Percentiles rank a stretch among this genome's conserved stretches.
Evolutionary conservation across 345 rosid genomes (phyloP).

Genomic region (Streptanthus diversifolius): DNA sequence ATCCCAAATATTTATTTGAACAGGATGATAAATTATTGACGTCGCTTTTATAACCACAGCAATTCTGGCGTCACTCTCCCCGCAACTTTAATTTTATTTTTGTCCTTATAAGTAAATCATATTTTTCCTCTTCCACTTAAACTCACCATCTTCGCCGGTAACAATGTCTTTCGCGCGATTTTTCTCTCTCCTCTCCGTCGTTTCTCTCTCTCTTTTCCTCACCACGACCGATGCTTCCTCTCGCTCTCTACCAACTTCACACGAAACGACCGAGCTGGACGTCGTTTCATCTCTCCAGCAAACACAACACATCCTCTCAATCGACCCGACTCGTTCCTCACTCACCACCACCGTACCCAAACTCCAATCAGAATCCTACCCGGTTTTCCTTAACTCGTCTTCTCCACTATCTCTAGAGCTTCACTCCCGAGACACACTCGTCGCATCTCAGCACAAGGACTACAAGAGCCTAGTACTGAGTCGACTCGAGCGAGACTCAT

Average conservation of each 20-base stretch:
- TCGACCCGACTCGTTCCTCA: constrained; percentile 40
- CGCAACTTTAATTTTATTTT: neutral
- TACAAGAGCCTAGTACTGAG: constrained; percentile 54
- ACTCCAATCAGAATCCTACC: constrained; percentile 15
- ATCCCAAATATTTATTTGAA: neutral
- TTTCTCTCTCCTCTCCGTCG: constrained; percentile 18
- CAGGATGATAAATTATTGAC: constrained; percentile 11
- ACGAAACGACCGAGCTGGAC: constrained; percentile 39
- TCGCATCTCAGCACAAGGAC: constrained; percentile 44
- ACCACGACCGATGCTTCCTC: constrained; percentile 28
- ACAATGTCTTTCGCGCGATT: constrained; percentile 13
- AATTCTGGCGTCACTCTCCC: constrained; percentile 32
- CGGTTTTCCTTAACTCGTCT: constrained; percentile 34
- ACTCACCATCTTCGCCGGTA: constrained; percentile 8
- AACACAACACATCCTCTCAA: constrained; percentile 42
- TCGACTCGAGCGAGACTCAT: constrained; percentile 74
- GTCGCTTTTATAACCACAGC: constrained; percentile 25
- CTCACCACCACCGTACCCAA: constrained; percentile 4
- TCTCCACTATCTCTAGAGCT: constrained; percentile 46
- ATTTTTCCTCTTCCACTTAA: neutral
- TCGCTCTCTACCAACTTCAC: constrained; percentile 37
- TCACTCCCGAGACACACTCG: constrained; percentile 58
- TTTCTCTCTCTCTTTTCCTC: constrained; percentile 17
- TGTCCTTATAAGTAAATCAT: constrained; percentile 23
- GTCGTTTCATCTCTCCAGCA: constrained; percentile 51